Conservation (phyloP, 208 protist species). For the Leishmania aethiopica region DNA sequence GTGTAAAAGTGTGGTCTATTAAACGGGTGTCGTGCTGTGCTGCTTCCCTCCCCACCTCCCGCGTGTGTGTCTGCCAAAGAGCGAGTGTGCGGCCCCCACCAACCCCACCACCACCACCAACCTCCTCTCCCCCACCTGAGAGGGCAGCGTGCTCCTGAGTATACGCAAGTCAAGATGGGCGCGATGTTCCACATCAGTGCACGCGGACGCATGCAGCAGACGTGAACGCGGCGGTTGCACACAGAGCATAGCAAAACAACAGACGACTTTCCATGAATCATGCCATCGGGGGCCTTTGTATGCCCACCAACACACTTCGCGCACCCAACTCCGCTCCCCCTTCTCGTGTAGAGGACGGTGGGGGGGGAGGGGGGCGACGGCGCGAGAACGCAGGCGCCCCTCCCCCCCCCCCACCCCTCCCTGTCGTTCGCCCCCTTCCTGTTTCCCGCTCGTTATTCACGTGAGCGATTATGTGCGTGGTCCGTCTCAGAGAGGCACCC, state of each 20-base stretch:
- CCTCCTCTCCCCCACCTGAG: neutral
- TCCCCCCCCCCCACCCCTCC: neutral
- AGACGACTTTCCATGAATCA: neutral
- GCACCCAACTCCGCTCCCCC: neutral
- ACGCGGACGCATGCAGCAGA: neutral
- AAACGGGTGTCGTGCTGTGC: neutral
- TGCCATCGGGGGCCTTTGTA: neutral
- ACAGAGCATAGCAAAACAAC: neutral
- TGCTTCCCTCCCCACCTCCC: neutral
- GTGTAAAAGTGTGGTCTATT: neutral
- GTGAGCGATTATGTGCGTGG: neutral
- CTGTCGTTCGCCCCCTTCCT: neutral
- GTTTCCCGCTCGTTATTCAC: neutral
- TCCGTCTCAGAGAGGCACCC: neutral
- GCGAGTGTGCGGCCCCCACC: neutral
- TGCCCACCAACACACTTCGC: neutral
- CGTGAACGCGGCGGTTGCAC: neutral
- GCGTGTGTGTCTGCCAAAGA: neutral
- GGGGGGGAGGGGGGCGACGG: neutral
- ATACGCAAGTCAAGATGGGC: neutral
- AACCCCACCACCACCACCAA: neutral
- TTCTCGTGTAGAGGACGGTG: neutral
- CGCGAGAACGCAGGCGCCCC: neutral
- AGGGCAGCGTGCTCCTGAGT: neutral
- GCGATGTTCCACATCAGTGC: neutral